These are phyloP conservation scores for Irpex rosettiformis DNA, from an alignment of 1,284 basidiomycete genomes.

Conservation along the genomic window DNA sequence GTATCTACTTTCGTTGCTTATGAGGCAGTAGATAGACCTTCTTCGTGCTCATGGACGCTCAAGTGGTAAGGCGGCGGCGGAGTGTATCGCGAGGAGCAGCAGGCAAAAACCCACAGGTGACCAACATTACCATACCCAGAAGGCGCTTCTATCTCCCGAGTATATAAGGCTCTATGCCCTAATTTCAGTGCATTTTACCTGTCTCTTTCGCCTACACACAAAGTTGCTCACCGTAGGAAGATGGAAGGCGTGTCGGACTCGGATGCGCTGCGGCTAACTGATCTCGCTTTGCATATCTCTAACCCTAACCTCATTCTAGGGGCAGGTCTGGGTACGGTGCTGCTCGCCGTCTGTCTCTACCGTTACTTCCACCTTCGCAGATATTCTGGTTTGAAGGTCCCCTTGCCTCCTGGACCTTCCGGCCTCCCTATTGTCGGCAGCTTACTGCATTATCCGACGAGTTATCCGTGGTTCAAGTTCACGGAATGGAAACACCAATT, in stretches of 20 bases:
- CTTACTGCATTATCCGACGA: background rate
- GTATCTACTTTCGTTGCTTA: no score
- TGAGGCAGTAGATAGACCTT: no score
- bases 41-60: no score
- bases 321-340: background rate
- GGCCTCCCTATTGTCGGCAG: background rate
- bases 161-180: no score
- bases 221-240: background rate
- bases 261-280: background rate
- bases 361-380: no score
- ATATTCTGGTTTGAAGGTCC: background rate
- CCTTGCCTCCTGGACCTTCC: constrained; percentile 2
- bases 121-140: no score
- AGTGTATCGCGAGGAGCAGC: no score
- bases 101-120: no score
- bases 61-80: no score
- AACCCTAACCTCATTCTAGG: background rate
- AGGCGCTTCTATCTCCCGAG: no score
- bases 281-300: background rate
- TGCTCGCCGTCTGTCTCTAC: background rate
- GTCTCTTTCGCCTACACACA: no score
- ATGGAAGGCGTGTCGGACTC: background rate
- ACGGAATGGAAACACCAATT: constrained; percentile 2
- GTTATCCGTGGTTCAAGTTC: background rate
- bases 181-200: no score